Base-by-base conservation (phyloP, 2,329 filamentous ascomycete species). In the Trichoderma simmonsii region DNA sequence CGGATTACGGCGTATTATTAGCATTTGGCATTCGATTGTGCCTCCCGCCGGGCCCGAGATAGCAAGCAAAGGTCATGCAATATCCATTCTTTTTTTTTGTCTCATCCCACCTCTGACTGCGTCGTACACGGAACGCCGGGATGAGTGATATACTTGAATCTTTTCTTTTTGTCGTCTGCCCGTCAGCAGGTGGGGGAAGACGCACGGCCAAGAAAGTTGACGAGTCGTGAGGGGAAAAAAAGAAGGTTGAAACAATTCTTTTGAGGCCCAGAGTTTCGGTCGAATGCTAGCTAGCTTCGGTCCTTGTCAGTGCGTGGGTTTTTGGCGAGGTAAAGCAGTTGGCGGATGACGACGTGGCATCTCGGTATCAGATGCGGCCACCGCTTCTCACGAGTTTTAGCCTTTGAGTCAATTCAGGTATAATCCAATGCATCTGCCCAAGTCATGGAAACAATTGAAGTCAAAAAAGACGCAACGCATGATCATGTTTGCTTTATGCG, bases 281-380 rank as follows among this genome's bases (percentile, higher is more conserved):
- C 43, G 30, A 57, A 57, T 57, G 63, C 51, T 57, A 18, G 43
- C 43, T 65, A 65, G 62, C n/a, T 54, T 43, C 34, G 63, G 43
- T 56, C n/a, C 26, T 32, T 48, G 64, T 67, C 64, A 28, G 64
- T 57, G 64, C 48, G 48, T 36, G 3, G 43, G 24, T 67, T 11
- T 18, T 24, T 28, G 32, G 51, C 28, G n/a, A 57, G 64, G 64
- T 32, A 36, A 54, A 24, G 12, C 28, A 26, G 43, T 18, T 57
- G 64, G 64, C 24, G 34, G 64, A 67, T 67, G 32, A 67, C 64
- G 51, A 67, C 64, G 64, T 67, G 64, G 64, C 64, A 67, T 43
- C 48, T 39, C 32, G 64, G 64, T 43, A 43, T 57, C 21, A 67
- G 64, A 67, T 56, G 51, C 64, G 54, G 32, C 32, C 34, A 57